These are phyloP conservation scores for Rubus idaeus DNA, from an alignment of 306 rosid genomes.

Conservation along the genomic window DNA sequence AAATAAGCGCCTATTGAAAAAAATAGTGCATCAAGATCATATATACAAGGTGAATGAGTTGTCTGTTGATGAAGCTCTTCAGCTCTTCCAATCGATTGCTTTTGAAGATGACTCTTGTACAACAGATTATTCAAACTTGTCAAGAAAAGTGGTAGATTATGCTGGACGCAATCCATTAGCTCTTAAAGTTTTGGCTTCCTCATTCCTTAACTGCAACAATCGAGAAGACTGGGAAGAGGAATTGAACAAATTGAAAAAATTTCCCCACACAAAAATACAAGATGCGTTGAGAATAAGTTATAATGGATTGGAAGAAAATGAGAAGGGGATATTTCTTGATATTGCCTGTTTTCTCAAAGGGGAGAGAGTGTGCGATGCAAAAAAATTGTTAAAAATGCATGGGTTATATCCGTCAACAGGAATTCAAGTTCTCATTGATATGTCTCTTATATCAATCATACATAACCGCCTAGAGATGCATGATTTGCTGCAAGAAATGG, in stretches of 20 bases:
- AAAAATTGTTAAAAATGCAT: conserved; percentile 8
- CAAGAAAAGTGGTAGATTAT: not conserved
- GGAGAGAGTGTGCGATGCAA: conserved; percentile 17
- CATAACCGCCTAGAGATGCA: conserved; percentile 19
- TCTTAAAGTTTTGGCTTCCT: conserved; percentile 10
- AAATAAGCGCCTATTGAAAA: too few relatives aligned
- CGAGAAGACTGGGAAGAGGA: conserved; percentile 8
- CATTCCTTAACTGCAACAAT: not conserved
- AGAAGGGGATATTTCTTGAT: conserved; percentile 31
- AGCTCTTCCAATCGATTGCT: conserved; percentile 10
- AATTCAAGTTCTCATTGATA: conserved; percentile 35
- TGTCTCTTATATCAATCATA: conserved; percentile 29
- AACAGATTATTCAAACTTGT: not conserved
- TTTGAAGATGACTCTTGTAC: not conserved
- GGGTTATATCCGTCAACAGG: conserved; percentile 29
- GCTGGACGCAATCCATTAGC: conserved; percentile 13
- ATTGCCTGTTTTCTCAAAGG: conserved; percentile 43
- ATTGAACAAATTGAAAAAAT: not conserved
- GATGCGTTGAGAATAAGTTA: conserved; percentile 16
- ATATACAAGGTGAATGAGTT: not conserved
- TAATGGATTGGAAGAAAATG: conserved; percentile 15
- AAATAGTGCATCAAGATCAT: not conserved
- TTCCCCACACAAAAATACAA: not conserved
- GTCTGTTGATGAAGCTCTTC: not conserved
- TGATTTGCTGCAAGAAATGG: conserved; percentile 41